Evolutionary conservation across 2,329 filamentous ascomycete genomes (phyloP).

Genomic region (Phialophora macrospora): DNA sequence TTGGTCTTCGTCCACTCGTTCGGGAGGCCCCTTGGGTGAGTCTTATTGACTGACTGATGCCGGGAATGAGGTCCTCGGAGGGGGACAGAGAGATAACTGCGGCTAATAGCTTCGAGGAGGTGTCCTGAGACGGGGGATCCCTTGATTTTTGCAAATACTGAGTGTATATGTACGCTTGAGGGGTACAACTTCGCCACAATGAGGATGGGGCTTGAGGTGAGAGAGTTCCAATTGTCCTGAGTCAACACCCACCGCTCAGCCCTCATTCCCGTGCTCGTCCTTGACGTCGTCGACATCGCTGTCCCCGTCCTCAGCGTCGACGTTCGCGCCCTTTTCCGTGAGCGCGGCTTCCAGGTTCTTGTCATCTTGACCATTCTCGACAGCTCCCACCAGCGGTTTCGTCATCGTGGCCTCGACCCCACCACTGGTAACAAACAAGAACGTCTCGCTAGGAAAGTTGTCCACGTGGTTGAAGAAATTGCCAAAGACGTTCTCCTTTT

Average conservation of each 20-base stretch:
- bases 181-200: no score
- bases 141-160: no score
- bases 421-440: constrained; percentile 74
- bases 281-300: constrained; percentile 36
- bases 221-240: no score
- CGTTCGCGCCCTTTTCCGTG: constrained; percentile 15
- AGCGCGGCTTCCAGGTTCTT: constrained; percentile 11
- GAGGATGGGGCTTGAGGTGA: no score
- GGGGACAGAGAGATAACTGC: no score
- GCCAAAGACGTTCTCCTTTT: constrained; percentile 82
- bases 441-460: constrained; percentile 72
- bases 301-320: constrained; percentile 34
- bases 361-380: constrained; percentile 11
- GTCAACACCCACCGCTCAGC: constrained; percentile 21
- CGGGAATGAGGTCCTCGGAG: no score
- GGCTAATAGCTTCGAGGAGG: no score
- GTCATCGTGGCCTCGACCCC: constrained; percentile 66
- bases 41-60: no score
- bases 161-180: no score
- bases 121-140: no score
- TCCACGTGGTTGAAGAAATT: constrained; percentile 80
- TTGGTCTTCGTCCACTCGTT: no score
- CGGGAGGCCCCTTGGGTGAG: no score
- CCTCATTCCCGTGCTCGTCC: constrained; percentile 38
- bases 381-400: constrained; percentile 42